These are phyloP conservation scores for Aureobasidium sp. DNA, from an alignment of 2,329 filamentous ascomycete genomes.

Conservation along the genomic window DNA sequence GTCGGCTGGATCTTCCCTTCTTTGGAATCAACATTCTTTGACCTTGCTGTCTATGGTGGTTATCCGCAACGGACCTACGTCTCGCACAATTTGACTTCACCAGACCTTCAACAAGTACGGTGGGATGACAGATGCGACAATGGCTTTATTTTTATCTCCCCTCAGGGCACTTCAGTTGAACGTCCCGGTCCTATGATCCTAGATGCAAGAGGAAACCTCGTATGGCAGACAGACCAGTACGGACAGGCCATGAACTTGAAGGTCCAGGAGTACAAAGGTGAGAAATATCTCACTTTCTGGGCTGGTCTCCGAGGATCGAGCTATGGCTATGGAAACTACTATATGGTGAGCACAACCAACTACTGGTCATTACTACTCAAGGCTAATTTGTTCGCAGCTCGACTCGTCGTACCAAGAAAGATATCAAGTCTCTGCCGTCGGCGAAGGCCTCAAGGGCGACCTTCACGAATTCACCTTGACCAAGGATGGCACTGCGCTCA, in stretches of 20 bases:
- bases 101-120: conserved; percentile 22
- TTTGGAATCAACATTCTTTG: conserved; percentile 26
- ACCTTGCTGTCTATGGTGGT: conserved; percentile 28
- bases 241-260: conserved; percentile 27
- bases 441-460: conserved; percentile 31
- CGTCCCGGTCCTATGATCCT: conserved; percentile 31
- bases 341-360: conserved; percentile 19
- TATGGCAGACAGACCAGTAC: conserved; percentile 30
- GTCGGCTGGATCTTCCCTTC: conserved; percentile 25
- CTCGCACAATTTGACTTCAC: conserved; percentile 25
- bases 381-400: conserved; percentile 18
- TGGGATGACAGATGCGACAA: conserved; percentile 28
- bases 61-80: conserved; percentile 24
- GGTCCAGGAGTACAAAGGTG: conserved; percentile 30
- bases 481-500: conserved; percentile 34
- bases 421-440: conserved; percentile 26
- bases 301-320: conserved; percentile 29
- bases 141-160: conserved; percentile 26
- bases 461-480: conserved; percentile 39
- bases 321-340: conserved; percentile 12
- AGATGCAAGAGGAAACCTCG: conserved; percentile 27
- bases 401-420: conserved; percentile 28
- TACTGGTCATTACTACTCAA: conserved; percentile 18
- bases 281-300: conserved; percentile 35
- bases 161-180: conserved; percentile 26